phyloP scores from a whole-genome alignment of 139 green algal genomes.

The Bryopsis sp. region DNA sequence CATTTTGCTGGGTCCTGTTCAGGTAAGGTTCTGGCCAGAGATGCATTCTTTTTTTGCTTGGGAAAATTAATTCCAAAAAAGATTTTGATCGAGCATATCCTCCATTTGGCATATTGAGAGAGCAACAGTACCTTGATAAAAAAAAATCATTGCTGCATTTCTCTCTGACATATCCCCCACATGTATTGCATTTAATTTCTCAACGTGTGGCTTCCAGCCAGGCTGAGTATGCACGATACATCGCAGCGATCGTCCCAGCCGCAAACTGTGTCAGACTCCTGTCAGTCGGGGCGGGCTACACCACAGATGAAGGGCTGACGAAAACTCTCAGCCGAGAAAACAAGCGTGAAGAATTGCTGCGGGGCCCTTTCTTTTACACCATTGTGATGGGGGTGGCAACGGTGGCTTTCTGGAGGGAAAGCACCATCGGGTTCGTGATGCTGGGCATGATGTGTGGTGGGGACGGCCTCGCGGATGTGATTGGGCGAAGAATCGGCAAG shows the following conservation, averaged over 20 bases:
- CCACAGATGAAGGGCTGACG: conserved; percentile 57
- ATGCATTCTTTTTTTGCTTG: too few relatives aligned
- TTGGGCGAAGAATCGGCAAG: conserved; percentile 60
- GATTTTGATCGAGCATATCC: not conserved
- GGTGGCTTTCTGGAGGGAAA: conserved; percentile 66
- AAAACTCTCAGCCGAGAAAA: conserved; percentile 58
- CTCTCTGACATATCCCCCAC: too few relatives aligned
- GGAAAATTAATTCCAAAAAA: not conserved
- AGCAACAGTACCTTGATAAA: conserved; percentile 16
- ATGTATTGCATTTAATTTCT: not conserved
- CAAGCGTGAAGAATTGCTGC: conserved; percentile 47
- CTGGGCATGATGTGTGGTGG: conserved; percentile 81
- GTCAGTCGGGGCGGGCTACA: conserved; percentile 47
- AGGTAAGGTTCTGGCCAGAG: conserved; percentile 40
- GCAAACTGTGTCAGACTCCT: conserved; percentile 53
- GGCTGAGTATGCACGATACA: conserved; percentile 33
- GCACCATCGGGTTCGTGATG: conserved; percentile 30
- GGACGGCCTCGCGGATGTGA: conserved; percentile 88
- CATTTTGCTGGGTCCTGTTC: conserved; percentile 82
- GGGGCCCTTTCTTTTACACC: conserved; percentile 81
- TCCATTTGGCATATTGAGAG: not conserved
- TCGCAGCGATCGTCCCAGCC: conserved; percentile 54
- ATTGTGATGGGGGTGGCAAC: conserved; percentile 59
- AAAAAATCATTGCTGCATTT: not conserved
- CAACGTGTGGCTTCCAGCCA: conserved; percentile 43